phyloP scores from a whole-genome alignment of 108 stramenopile species.

The Pseudonitzschia multiseries region DNA sequence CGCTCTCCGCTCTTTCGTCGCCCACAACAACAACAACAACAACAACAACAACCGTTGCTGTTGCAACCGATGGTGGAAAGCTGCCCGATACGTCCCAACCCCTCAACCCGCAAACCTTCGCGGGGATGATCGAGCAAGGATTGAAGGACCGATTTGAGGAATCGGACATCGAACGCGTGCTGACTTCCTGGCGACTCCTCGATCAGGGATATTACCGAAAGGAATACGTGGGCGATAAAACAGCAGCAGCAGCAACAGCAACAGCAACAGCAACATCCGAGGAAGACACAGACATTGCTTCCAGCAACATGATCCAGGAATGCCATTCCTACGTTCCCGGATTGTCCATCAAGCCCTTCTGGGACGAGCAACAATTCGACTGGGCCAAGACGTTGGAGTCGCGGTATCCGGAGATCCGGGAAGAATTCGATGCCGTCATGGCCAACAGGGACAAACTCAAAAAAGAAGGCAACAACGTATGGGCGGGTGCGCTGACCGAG shows the following conservation, averaged over 20 bases:
- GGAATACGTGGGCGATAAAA: slow-evolving; percentile 61
- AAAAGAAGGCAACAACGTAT: slow-evolving; percentile 80
- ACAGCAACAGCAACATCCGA: too few species aligned
- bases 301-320: slow-evolving; percentile 60
- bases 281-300: slow-evolving; percentile 4
- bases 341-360: slow-evolving; percentile 63
- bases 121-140: slow-evolving; percentile 71
- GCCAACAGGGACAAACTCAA: slow-evolving; percentile 50
- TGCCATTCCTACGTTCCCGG: slow-evolving; percentile 83
- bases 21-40: too few species aligned
- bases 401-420: slow-evolving; percentile 56
- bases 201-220: slow-evolving; percentile 72
- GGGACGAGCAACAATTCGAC: slow-evolving; percentile 52
- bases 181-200: slow-evolving; percentile 69
- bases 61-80: neutral
- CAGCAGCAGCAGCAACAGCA: too few species aligned
- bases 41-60: too few species aligned
- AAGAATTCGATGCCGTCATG: slow-evolving; percentile 75
- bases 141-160: slow-evolving; percentile 49
- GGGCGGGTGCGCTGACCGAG: slow-evolving; percentile 79
- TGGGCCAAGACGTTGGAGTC: slow-evolving; percentile 66
- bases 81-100: slow-evolving; percentile 43
- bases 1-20: neutral
- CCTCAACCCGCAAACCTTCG: slow-evolving; percentile 62
- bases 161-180: slow-evolving; percentile 53